These are phyloP conservation scores for Marasmius sp. DNA, from an alignment of 1,284 basidiomycete genomes.

Conservation along the genomic window DNA sequence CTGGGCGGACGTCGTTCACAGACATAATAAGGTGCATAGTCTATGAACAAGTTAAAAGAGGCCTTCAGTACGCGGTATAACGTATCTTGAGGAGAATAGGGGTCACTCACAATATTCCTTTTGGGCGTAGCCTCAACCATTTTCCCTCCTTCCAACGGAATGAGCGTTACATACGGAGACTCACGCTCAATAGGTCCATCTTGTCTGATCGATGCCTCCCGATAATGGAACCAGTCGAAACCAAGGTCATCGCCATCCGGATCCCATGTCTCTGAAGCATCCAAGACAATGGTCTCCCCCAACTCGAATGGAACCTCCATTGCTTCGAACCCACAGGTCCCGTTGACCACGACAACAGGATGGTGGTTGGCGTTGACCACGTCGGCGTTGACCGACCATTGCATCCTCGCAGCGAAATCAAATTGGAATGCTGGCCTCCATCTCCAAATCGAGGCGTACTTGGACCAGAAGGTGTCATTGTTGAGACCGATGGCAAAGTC, in stretches of 20 bases:
- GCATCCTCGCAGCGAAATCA: constrained; percentile 9
- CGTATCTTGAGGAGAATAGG: background rate
- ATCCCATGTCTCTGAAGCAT: constrained; percentile 1
- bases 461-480: background rate
- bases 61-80: background rate
- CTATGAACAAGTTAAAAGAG: background rate
- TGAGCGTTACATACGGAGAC: background rate
- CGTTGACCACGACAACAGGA: constrained; percentile 5
- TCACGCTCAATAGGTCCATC: background rate
- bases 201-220: background rate
- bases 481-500: constrained; percentile 2
- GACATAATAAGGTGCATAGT: background rate
- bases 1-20: no score
- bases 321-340: background rate
- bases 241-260: constrained; percentile 3
- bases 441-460: constrained; percentile 9
- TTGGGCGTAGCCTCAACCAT: background rate
- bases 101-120: background rate
- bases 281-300: background rate
- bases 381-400: constrained; percentile 4
- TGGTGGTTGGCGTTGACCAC: background rate
- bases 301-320: background rate
- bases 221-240: constrained; percentile 3
- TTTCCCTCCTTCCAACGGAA: background rate
- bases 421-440: constrained; percentile 9